Percentiles rank a stretch among this genome's conserved stretches.
phyloP scores from a whole-genome alignment of 345 rosid genomes.

The Tarenaya hassleriana region DNA sequence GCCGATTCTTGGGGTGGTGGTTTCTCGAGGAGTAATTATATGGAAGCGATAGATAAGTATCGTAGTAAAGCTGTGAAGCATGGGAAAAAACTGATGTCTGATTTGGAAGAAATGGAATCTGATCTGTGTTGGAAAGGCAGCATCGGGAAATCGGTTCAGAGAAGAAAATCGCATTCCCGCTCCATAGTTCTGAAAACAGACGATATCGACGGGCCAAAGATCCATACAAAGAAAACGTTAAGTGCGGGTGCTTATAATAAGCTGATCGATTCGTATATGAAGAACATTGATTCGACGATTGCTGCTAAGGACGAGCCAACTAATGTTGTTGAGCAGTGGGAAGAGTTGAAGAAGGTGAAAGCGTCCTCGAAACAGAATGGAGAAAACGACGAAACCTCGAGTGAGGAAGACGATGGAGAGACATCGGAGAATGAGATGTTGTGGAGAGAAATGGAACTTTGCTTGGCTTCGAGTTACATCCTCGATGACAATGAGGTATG shows the following conservation, averaged over 20 bases:
- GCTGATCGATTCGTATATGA: slow-evolving; percentile 69
- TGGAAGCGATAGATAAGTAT: slow-evolving; percentile 28
- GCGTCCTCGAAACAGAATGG: slow-evolving; percentile 17
- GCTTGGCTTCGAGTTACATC: slow-evolving; percentile 65
- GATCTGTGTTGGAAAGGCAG: slow-evolving; percentile 32
- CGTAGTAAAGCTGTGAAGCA: slow-evolving; percentile 17
- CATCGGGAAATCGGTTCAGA: slow-evolving; percentile 12
- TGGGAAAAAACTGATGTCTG: slow-evolving; percentile 25
- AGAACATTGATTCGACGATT: slow-evolving; percentile 53
- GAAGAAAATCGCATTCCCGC: slow-evolving; percentile 9
- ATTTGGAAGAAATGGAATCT: slow-evolving; percentile 42
- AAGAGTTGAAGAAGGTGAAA: slow-evolving; percentile 49
- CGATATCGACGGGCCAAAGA: slow-evolving; percentile 26
- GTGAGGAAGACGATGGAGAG: slow-evolving; percentile 51
- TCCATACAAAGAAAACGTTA: slow-evolving; percentile 40
- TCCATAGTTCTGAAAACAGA: slow-evolving; percentile 19
- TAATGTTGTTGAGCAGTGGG: slow-evolving; percentile 61
- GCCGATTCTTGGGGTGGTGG: slow-evolving; percentile 10
- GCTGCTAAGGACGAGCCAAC: slow-evolving; percentile 44
- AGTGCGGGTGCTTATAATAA: slow-evolving; percentile 71
- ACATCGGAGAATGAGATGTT: slow-evolving; percentile 63
- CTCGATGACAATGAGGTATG: slow-evolving; percentile 73
- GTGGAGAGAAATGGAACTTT: slow-evolving; percentile 90
- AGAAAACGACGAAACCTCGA: slow-evolving; percentile 29
- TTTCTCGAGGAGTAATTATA: slow-evolving; percentile 19